Percentiles rank a stretch among this genome's conserved stretches.
phyloP scores from a whole-genome alignment of 2,329 filamentous ascomycete genomes.

The Xenoacremonium recifei region DNA sequence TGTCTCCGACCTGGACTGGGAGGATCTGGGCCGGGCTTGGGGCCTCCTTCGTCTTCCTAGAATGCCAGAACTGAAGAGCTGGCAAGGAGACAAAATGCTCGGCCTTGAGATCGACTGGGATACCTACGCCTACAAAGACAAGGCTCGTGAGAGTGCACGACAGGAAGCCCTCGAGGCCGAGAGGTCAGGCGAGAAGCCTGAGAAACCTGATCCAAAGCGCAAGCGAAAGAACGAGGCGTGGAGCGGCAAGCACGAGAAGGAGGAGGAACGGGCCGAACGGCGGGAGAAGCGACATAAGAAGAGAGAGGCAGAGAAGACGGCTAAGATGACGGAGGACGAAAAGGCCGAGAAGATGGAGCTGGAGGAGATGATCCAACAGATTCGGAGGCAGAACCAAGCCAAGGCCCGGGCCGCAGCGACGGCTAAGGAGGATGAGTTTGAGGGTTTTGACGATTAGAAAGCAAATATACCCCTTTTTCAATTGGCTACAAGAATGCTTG shows the following conservation, averaged over 20 bases:
- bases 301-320: slow-evolving; percentile 61
- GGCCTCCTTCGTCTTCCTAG: slow-evolving; percentile 82
- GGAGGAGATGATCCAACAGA: slow-evolving; percentile 60
- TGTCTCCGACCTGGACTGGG: slow-evolving; percentile 79
- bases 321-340: slow-evolving; percentile 70
- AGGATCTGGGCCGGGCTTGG: slow-evolving; percentile 77
- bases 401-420: slow-evolving; percentile 30
- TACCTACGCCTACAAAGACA: slow-evolving; percentile 69
- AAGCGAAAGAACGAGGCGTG: slow-evolving; percentile 68
- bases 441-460: slow-evolving; percentile 54
- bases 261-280: slow-evolving; percentile 59
- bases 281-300: slow-evolving; percentile 64
- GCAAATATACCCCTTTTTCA: slow-evolving; percentile 26
- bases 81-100: slow-evolving; percentile 65
- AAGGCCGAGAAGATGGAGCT: slow-evolving; percentile 62
- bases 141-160: slow-evolving; percentile 65
- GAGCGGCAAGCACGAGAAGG: slow-evolving; percentile 68
- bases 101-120: slow-evolving; percentile 67
- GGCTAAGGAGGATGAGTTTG: slow-evolving; percentile 50
- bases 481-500: slow-evolving; percentile 1
- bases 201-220: slow-evolving; percentile 43
- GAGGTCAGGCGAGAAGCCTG: slow-evolving; percentile 36
- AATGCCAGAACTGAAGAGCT: slow-evolving; percentile 86
- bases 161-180: slow-evolving; percentile 53
- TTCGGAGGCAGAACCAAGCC: slow-evolving; percentile 57